Evolutionary conservation across 768 basidiomycete species (phyloP).

Genomic region (Hericium rajendrae): DNA sequence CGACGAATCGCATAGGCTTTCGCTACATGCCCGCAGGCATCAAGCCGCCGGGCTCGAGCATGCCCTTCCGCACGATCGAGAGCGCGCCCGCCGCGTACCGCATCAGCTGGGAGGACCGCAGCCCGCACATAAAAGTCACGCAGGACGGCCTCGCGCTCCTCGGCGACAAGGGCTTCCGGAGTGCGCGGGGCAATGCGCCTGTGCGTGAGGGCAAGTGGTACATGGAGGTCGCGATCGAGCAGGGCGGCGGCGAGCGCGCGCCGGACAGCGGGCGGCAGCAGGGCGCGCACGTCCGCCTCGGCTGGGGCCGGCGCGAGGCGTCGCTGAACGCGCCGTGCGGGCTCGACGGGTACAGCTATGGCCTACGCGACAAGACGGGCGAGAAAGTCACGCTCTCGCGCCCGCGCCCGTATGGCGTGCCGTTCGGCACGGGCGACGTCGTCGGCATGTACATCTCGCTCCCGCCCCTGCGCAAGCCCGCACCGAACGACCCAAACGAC

Average conservation of each 20-base stretch:
- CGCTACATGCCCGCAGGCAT: conserved; percentile 78
- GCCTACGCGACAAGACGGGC: conserved; percentile 82
- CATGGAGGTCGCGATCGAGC: conserved; percentile 77
- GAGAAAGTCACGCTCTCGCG: conserved; percentile 84
- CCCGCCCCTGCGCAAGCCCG: conserved; percentile 53
- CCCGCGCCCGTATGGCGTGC: conserved; percentile 63
- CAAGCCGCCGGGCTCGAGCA: conserved; percentile 41
- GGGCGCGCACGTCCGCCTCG: conserved; percentile 80
- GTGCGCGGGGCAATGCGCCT: conserved; percentile 82
- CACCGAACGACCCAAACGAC: conserved; percentile 59
- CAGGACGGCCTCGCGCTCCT: conserved; percentile 67
- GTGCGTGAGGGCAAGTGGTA: conserved; percentile 90
- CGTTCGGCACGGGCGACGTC: conserved; percentile 77
- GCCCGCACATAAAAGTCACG: conserved; percentile 67
- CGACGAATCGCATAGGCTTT: conserved; percentile 67
- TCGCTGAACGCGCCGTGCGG: conserved; percentile 91
- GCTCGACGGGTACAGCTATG: conserved; percentile 90
- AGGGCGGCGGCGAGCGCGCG: conserved; percentile 55
- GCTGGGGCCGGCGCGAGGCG: conserved; percentile 88
- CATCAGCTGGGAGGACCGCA: conserved; percentile 89
- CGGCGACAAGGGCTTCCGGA: conserved; percentile 85
- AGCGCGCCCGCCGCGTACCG: conserved; percentile 59
- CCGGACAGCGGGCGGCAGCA: conserved; percentile 34
- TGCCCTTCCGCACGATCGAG: conserved; percentile 75
- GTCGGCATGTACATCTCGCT: conserved; percentile 91